These are phyloP conservation scores for Beauveria australis DNA, from an alignment of 2,329 filamentous ascomycete species.

Conservation along the genomic window DNA sequence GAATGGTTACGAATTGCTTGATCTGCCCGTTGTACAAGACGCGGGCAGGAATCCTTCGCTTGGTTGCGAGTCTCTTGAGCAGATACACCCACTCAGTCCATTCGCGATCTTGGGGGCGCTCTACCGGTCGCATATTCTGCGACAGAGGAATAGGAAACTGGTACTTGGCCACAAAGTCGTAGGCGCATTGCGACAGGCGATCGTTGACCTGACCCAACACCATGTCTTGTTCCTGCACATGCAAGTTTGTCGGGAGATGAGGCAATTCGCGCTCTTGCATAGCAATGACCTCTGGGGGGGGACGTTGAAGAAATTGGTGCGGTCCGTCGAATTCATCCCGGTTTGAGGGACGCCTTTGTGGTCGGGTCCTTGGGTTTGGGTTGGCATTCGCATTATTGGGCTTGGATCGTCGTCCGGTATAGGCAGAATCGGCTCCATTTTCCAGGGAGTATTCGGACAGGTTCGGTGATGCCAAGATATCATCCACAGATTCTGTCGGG, in stretches of 20 bases:
- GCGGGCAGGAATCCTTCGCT: conserved; percentile 73
- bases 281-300: conserved; percentile 61
- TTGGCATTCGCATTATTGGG: conserved; percentile 13
- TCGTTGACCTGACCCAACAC: conserved; percentile 77
- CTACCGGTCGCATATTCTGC: conserved; percentile 70
- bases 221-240: conserved; percentile 76
- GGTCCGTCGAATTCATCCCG: conserved; percentile 86
- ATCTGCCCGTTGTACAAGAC: conserved; percentile 86
- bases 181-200: conserved; percentile 75
- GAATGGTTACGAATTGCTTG: conserved; percentile 80
- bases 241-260: conserved; percentile 72
- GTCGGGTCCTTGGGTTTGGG: conserved; percentile 36
- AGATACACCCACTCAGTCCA: conserved; percentile 92
- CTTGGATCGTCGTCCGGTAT: conserved; percentile 36
- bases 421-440: conserved; percentile 33
- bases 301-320: conserved; percentile 70
- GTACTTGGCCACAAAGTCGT: conserved; percentile 85
- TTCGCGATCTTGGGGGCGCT: conserved; percentile 67
- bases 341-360: conserved; percentile 66
- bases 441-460: conserved; percentile 54
- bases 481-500: conserved; percentile 50
- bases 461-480: conserved; percentile 49
- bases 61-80: conserved; percentile 76
- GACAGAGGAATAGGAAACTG: conserved; percentile 83
- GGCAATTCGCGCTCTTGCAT: conserved; percentile 74